These are phyloP conservation scores for Medicago lupulina DNA, from an alignment of 306 rosid species.

Conservation along the genomic window DNA sequence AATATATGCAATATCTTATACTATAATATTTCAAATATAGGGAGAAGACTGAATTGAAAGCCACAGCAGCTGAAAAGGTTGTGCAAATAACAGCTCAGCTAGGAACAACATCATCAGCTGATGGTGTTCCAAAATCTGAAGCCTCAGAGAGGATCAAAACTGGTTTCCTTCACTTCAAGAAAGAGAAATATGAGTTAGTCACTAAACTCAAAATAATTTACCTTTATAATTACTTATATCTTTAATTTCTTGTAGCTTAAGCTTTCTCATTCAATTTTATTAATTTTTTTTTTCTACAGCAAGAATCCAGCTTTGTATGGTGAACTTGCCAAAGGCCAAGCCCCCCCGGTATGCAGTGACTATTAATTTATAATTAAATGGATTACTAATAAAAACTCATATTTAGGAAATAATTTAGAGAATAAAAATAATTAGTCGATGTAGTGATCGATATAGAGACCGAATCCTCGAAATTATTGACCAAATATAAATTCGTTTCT, in stretches of 20 bases:
- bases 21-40: conserved; percentile 40
- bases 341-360: conserved; percentile 70
- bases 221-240: not conserved
- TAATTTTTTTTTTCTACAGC: conserved; percentile 46
- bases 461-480: not conserved
- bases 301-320: conserved; percentile 76
- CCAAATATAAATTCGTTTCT: not conserved
- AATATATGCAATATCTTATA: not conserved
- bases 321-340: conserved; percentile 94
- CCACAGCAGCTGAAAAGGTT: conserved; percentile 75
- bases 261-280: conserved; percentile 25
- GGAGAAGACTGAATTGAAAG: conserved; percentile 70
- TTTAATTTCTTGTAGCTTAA: conserved; percentile 29
- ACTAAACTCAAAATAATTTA: not conserved
- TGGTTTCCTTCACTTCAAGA: conserved; percentile 86
- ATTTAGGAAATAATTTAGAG: not conserved
- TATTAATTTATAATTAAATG: not conserved
- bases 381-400: not conserved
- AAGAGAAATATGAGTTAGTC: conserved; percentile 91
- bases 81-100: conserved; percentile 79
- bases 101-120: conserved; percentile 48
- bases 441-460: not conserved
- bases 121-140: conserved; percentile 50
- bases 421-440: no score
- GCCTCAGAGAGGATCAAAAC: conserved; percentile 82